Evolutionary conservation across 2,329 filamentous ascomycete species (phyloP), one percentile per base, ranked within the genome.

Genomic region (Didymella exigua): DNA sequence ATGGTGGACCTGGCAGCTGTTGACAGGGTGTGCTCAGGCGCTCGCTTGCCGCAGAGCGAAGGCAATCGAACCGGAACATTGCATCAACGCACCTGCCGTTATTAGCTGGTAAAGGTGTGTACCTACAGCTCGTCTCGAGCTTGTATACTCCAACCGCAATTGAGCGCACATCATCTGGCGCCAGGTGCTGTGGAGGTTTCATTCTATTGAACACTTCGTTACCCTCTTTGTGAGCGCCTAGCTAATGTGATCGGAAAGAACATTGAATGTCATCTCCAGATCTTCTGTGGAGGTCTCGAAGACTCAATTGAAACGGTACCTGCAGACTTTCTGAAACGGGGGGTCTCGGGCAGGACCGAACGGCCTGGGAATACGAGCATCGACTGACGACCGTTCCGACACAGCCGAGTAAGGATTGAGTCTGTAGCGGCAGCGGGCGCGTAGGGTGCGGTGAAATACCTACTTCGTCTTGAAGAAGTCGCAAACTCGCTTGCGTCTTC

Each of bases 301-400:
- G 16, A 29, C 13, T 29, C 21, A 27, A 49, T 31, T 69, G 69
- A 73, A 71, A 72, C 67, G 58, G 66, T 68, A 68, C 68, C 69
- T 71, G 70, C 71, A 72, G 63, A 65, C 58, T 42, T 53, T 62
- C 67, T n/a, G 67, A 72, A 72, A 73, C 69, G 62, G 37, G 49
- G 58, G 53, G 38, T 49, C 24, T 18, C 10, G 16, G 34, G 29
- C 41, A 37, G 11, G 41, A 23, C 18, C 34, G 54, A 50, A 49
- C 38, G 47, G 31, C 33, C 38, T 41, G 46, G 41, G 49, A 56
- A 59, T 21, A 41, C 54, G 49, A 45, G 44, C 55, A 26, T 54
- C 26, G 24, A 34, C 27, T 23, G 21, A 46, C 26, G 14, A 40
- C 33, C 41, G 33, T 45, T 14, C 14, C 49, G 27, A 40, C 46